Conservation (phyloP, 2,329 filamentous ascomycete species). For the Hymenoscyphus repandus region DNA sequence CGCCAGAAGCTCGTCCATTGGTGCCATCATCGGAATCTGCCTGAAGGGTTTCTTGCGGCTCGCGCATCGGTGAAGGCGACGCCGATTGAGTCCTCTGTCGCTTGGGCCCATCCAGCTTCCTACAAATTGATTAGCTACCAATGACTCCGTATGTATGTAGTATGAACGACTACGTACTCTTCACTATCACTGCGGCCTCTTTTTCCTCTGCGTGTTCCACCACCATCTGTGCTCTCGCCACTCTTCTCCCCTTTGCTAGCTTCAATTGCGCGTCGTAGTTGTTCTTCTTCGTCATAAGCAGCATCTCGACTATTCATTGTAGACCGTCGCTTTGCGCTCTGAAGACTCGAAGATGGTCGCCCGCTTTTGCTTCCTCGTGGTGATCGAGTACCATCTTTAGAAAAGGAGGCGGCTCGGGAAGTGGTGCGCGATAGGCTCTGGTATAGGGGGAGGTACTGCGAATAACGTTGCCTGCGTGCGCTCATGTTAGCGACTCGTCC, state of each 20-base stretch:
- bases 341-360: conserved; percentile 39
- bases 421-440: conserved; percentile 47
- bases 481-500: conserved; percentile 35
- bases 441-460: conserved; percentile 58
- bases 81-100: conserved; percentile 78
- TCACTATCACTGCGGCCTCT: conserved; percentile 85
- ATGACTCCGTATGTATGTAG: conserved; percentile 2
- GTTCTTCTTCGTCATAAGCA: conserved; percentile 92
- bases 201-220: conserved; percentile 64
- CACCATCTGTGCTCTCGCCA: conserved; percentile 39
- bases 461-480: conserved; percentile 55
- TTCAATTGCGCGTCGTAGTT: conserved; percentile 82
- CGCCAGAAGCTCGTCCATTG: conserved; percentile 42
- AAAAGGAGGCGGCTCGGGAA: conserved; percentile 59
- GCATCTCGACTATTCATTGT: conserved; percentile 97
- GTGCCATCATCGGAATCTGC: conserved; percentile 71
- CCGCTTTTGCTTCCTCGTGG: conserved; percentile 52
- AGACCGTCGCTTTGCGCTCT: conserved; percentile 67
- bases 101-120: conserved; percentile 67
- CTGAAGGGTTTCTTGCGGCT: conserved; percentile 43
- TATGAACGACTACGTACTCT: conserved; percentile 55
- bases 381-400: conserved; percentile 55
- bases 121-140: conserved; percentile 35
- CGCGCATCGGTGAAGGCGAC: conserved; percentile 56
- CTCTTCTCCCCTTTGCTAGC: conserved; percentile 77